phyloP scores from a whole-genome alignment of 2,329 filamentous ascomycete genomes.

The Xylaria sp. region DNA sequence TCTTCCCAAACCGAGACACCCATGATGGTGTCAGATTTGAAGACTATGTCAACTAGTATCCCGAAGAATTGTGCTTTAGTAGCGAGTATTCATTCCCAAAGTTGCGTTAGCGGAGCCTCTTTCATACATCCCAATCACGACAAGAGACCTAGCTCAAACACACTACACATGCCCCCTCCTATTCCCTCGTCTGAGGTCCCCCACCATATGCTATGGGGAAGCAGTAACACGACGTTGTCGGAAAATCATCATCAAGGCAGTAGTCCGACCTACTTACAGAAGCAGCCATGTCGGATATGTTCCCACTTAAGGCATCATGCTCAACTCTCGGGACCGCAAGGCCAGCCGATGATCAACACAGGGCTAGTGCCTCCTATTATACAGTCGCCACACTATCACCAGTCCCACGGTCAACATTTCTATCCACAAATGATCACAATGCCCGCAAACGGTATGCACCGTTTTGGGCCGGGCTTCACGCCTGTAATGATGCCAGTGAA shows the following conservation, averaged over 20 bases:
- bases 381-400: slow-evolving; percentile 33
- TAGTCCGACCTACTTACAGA: slow-evolving; percentile 25
- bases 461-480: slow-evolving; percentile 31
- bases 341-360: slow-evolving; percentile 35
- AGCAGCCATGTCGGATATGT: slow-evolving; percentile 41
- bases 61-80: slow-evolving; percentile 20
- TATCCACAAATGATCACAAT: slow-evolving; percentile 39
- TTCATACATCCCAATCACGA: not conserved
- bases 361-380: slow-evolving; percentile 33
- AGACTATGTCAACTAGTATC: not conserved
- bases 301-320: slow-evolving; percentile 40
- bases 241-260: slow-evolving; percentile 15
- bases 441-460: slow-evolving; percentile 31
- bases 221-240: slow-evolving; percentile 4
- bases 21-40: slow-evolving; percentile 1
- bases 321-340: slow-evolving; percentile 36
- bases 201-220: slow-evolving; percentile 6
- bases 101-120: not conserved
- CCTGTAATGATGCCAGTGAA: slow-evolving; percentile 39
- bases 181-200: slow-evolving; percentile 18
- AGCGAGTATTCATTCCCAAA: slow-evolving; percentile 2
- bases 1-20: slow-evolving; percentile 12
- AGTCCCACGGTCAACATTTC: slow-evolving; percentile 34
- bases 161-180: slow-evolving; percentile 32
- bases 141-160: slow-evolving; percentile 13